Evolutionary conservation across 768 basidiomycete species (phyloP).

Genomic region (Tulasnella calospora): DNA sequence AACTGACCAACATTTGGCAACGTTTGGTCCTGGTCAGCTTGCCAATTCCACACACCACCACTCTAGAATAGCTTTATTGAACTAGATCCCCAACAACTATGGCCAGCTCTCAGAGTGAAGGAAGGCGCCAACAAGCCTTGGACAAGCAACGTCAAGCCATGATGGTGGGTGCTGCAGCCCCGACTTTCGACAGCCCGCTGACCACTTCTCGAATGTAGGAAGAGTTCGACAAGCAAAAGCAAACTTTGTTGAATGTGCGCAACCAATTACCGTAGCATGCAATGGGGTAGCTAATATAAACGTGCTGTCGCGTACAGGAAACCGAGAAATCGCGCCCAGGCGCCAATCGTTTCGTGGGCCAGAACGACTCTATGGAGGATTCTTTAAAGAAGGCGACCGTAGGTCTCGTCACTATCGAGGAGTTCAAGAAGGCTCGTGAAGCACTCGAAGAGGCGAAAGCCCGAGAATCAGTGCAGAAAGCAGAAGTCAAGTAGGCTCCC

Average conservation of each 20-base stretch:
- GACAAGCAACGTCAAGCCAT: constrained; percentile 65
- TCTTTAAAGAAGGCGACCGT: constrained; percentile 85
- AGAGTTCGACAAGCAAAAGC: constrained; percentile 76
- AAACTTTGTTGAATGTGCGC: constrained; percentile 55
- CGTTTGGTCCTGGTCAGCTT: constrained; percentile 54
- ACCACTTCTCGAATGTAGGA: constrained; percentile 47
- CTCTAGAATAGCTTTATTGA: background rate
- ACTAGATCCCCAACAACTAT: constrained; percentile 40
- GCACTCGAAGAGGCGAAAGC: constrained; percentile 89
- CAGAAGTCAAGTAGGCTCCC: constrained; percentile 75
- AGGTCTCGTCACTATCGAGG: constrained; percentile 85
- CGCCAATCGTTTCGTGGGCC: constrained; percentile 82
- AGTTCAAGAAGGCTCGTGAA: constrained; percentile 83
- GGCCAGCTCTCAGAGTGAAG: constrained; percentile 73
- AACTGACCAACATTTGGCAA: constrained; percentile 55
- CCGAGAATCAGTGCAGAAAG: constrained; percentile 78
- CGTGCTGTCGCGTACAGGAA: constrained; percentile 42
- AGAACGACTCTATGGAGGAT: constrained; percentile 93
- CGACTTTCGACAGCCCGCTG: background rate
- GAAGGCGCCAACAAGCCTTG: constrained; percentile 80
- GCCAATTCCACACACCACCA: background rate
- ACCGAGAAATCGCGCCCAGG: constrained; percentile 90
- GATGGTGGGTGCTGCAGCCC: constrained; percentile 33
- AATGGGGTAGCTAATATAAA: background rate
- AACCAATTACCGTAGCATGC: background rate